Base-by-base conservation (phyloP, 805 yeast species). In the Candida odintsovae region DNA sequence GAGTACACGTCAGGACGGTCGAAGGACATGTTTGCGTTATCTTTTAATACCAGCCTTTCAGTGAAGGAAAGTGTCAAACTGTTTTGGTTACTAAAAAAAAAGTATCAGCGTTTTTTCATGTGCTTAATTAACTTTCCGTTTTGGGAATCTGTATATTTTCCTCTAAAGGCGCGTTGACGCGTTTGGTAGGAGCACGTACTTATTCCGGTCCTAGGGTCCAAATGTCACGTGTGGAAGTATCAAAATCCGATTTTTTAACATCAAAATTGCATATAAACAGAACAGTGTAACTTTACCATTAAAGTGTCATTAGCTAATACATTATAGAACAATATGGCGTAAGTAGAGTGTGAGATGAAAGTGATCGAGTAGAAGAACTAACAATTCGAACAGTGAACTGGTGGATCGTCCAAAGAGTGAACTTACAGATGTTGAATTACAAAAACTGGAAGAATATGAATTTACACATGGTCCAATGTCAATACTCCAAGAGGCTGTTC, bases 401-500 rank as follows among this genome's bases (percentile, higher is more conserved):
- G 67, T 79, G 44, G 85, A 85, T 59, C 79, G 83, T 50, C 90
- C 95, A 23, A 80, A 85, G 53, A 75, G 86, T 6, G 97, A 90
- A 58, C 74, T 92, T 42, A 78, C 90, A 10, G 88, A 85, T 53
- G 75, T 76, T 19, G 97, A 94, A 61, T 76, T 89, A 26, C 83
- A 80, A 44, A 83, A 80, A 55, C 71, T 90, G 29, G 98, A 92
- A 63, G 96, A 90, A 61, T 89, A 82, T 61, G 97, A 92, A 63
- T 86, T 88, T 59, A 73, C 78, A 48, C 78, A 89, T 66, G 99
- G 99, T 0, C 99, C 99, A 13, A 76, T 94, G 75, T 80, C 92
- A 4, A 73, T 94, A 23, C 76, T 94, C n/a, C 88, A 90, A 54
- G 81, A 82, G 40, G 90, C 98, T 0, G 84, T 89, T 37, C 76